Percentiles rank a stretch among this genome's conserved stretches.
Conservation (phyloP, 2,329 filamentous ascomycete species). For the Sclerotinia minor region DNA sequence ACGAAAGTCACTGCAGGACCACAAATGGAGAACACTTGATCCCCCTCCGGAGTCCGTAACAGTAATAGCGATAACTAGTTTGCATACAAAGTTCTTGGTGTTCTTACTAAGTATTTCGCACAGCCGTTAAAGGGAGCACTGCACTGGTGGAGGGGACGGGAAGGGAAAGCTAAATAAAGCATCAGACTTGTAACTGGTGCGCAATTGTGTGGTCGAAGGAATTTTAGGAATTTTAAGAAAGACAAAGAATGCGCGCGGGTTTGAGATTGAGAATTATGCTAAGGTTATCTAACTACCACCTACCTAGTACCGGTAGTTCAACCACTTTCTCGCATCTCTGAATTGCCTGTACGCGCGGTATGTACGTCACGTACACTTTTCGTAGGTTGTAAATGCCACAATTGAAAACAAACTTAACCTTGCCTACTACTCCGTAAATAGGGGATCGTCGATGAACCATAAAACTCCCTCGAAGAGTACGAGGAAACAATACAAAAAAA, state of each 20-base stretch:
- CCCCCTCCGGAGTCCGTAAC: neutral
- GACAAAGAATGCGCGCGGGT: neutral
- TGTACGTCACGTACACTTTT: neutral
- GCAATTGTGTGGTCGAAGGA: constrained; percentile 1
- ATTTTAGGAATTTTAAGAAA: neutral
- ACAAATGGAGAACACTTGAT: constrained; percentile 2
- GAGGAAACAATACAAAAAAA: neutral
- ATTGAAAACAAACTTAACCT: neutral
- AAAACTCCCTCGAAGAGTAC: neutral
- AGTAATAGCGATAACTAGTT: neutral
- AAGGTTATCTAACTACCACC: no score
- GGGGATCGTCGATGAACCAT: neutral
- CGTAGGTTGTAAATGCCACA: no score
- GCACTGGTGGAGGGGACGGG: neutral
- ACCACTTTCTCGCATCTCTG: neutral
- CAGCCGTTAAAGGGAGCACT: neutral
- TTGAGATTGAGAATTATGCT: neutral
- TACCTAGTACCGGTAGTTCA: no score
- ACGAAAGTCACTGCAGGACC: neutral
- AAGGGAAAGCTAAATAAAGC: neutral
- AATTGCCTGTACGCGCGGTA: no score
- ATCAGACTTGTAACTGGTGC: constrained; percentile 4
- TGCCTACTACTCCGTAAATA: neutral
- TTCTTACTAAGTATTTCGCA: constrained; percentile 7
- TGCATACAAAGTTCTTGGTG: neutral